Conservation (phyloP, 257 asterid genomes). For the Penstemon barbatus region DNA sequence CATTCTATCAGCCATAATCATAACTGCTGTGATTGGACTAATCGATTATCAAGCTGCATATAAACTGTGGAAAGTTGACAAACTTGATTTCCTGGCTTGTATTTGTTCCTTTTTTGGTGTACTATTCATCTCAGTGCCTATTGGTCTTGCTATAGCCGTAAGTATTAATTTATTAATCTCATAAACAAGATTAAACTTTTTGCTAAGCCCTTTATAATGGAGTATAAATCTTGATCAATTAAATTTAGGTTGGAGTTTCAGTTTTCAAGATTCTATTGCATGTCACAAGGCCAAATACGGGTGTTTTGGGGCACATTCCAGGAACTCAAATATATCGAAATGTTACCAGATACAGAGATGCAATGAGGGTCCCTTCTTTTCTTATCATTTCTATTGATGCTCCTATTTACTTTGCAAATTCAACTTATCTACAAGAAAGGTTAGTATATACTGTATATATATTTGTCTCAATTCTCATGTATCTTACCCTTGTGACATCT, state of each 20-base stretch:
- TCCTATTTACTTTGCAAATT: slow-evolving; percentile 84
- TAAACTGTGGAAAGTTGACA: slow-evolving; percentile 87
- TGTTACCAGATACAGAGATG: slow-evolving; percentile 64
- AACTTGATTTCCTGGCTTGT: slow-evolving; percentile 87
- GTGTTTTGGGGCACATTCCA: slow-evolving; percentile 66
- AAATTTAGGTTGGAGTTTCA: slow-evolving; percentile 79
- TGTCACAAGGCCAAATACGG: slow-evolving; percentile 86
- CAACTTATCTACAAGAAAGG: slow-evolving; percentile 91
- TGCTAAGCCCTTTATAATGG: slow-evolving; percentile 1
- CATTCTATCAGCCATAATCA: slow-evolving; percentile 82
- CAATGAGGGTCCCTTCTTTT: slow-evolving; percentile 67
- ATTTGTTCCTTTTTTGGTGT: slow-evolving; percentile 85
- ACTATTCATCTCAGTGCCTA: slow-evolving; percentile 91
- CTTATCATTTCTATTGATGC: slow-evolving; percentile 71
- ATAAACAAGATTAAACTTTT: slow-evolving; percentile 25
- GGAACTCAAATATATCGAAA: slow-evolving; percentile 85
- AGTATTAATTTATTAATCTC: slow-evolving; percentile 26
- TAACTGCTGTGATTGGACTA: slow-evolving; percentile 86
- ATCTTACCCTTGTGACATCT: neutral
- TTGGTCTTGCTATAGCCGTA: slow-evolving; percentile 93
- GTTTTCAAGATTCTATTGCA: slow-evolving; percentile 85
- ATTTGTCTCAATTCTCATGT: no score
- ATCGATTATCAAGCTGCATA: slow-evolving; percentile 77
- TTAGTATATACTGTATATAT: slow-evolving; percentile 5
- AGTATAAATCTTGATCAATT: slow-evolving; percentile 16